phyloP scores from a whole-genome alignment of 352 stramenopile genomes.

The Thraustochytrium striatum region DNA sequence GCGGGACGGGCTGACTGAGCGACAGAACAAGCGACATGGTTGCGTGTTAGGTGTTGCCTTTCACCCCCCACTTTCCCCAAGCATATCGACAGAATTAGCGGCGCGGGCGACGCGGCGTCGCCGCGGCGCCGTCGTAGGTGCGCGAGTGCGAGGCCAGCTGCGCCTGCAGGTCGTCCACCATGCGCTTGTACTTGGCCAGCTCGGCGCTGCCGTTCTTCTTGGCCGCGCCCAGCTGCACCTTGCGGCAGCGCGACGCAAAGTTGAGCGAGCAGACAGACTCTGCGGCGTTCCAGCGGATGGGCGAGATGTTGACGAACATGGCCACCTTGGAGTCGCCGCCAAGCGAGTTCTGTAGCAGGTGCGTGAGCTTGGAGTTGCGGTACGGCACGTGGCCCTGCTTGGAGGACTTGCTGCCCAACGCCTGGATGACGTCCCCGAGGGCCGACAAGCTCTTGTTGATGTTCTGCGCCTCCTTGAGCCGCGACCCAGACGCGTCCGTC shows the following conservation, averaged over 20 bases:
- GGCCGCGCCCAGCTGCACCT: conserved; percentile 74
- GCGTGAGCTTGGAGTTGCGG: conserved; percentile 87
- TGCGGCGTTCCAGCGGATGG: conserved; percentile 72
- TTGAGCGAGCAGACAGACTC: conserved; percentile 84
- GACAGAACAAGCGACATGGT: too few relatives aligned
- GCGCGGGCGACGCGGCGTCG: neutral
- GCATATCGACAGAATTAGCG: too few relatives aligned
- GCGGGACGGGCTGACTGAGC: neutral
- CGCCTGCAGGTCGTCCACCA: conserved; percentile 24
- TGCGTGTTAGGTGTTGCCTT: too few relatives aligned
- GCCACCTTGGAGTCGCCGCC: conserved; percentile 58
- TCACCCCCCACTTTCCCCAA: too few relatives aligned
- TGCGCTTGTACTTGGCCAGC: conserved; percentile 28
- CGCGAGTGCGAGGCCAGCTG: conserved; percentile 14
- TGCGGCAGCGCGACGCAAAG: conserved; percentile 78
- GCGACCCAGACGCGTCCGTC: conserved; percentile 78
- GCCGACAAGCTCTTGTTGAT: conserved; percentile 63
- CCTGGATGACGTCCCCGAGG: conserved; percentile 53
- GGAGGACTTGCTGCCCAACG: conserved; percentile 60
- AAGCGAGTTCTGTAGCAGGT: conserved; percentile 63
- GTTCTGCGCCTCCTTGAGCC: conserved; percentile 88
- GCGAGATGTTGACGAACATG: conserved; percentile 71
- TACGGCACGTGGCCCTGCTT: conserved; percentile 83
- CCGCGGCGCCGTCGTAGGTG: neutral
- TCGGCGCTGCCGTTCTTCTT: conserved; percentile 52